Evolutionary conservation across 2,329 filamentous ascomycete species (phyloP).

Genomic region (Chrysosphaeria jannelii): DNA sequence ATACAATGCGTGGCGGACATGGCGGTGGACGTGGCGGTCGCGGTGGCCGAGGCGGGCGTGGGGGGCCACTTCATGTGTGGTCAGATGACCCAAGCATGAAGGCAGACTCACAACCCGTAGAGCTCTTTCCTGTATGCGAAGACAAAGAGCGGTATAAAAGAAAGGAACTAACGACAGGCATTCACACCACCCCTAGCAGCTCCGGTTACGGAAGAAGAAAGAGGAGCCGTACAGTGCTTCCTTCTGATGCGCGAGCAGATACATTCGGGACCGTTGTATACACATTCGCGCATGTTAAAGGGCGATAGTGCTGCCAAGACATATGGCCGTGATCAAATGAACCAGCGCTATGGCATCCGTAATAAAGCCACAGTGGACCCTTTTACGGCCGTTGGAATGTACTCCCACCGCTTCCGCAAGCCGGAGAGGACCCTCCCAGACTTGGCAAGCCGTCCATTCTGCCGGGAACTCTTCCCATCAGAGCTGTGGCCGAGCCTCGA

Average conservation of each 20-base stretch:
- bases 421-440: constrained; percentile 22
- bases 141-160: too few relatives aligned
- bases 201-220: constrained; percentile 14
- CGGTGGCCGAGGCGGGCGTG: constrained; percentile 15
- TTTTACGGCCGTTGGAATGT: constrained; percentile 26
- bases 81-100: constrained; percentile 19
- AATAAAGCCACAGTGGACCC: constrained; percentile 25
- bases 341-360: constrained; percentile 22
- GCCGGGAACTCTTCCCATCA: constrained; percentile 19
- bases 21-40: constrained; percentile 19
- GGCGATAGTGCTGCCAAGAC: constrained; percentile 8
- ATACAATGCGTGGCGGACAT: constrained; percentile 2
- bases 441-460: constrained; percentile 17
- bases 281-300: constrained; percentile 16
- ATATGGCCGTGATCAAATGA: constrained; percentile 27
- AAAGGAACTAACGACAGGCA: constrained; percentile 12
- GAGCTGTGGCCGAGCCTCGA: constrained; percentile 25
- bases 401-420: constrained; percentile 22
- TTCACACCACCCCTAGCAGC: constrained; percentile 18
- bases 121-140: constrained; percentile 22
- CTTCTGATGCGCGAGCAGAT: constrained; percentile 25
- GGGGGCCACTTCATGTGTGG: constrained; percentile 15
- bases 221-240: constrained; percentile 17
- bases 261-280: constrained; percentile 24
- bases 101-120: constrained; percentile 22